Percentiles rank a stretch among this genome's conserved stretches.
Conservation (phyloP, 345 rosid genomes). For the Citrus mangshanensis region DNA sequence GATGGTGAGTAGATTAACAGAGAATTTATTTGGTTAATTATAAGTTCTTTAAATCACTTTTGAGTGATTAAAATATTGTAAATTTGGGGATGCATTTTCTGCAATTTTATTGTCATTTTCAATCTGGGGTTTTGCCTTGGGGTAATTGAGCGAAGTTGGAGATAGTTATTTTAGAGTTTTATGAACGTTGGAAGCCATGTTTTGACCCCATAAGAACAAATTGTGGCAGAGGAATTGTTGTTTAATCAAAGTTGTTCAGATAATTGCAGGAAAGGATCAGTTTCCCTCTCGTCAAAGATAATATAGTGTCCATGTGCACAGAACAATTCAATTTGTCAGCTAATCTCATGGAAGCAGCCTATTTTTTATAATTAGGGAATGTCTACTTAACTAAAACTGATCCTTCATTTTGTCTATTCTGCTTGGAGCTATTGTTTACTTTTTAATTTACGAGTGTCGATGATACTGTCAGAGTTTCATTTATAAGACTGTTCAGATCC, state of each 20-base stretch:
- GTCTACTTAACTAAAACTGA: conserved; percentile 2
- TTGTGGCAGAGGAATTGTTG: not conserved
- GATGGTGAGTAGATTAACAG: not conserved
- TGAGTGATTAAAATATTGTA: not conserved
- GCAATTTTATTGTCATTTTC: not conserved
- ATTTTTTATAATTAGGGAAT: conserved; percentile 1
- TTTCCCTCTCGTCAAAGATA: too few relatives aligned
- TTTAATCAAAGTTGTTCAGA: not conserved
- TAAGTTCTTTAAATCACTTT: not conserved
- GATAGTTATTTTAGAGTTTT: not conserved
- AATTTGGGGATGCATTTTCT: not conserved
- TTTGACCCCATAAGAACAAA: not conserved
- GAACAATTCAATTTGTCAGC: conserved; percentile 2
- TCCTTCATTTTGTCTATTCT: not conserved
- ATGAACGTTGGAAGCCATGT: not conserved
- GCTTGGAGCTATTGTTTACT: not conserved
- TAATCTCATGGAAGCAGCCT: not conserved
- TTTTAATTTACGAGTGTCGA: not conserved
- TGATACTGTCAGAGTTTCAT: not conserved
- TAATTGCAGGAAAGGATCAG: not conserved
- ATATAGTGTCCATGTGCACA: not conserved
- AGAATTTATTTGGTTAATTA: not conserved
- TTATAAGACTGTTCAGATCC: not conserved
- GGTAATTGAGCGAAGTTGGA: not conserved
- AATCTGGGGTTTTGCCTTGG: not conserved